Evolutionary conservation across 768 basidiomycete genomes (phyloP), one percentile per base, ranked within the genome.

Genomic region (Xerocomellus chrysenteron): DNA sequence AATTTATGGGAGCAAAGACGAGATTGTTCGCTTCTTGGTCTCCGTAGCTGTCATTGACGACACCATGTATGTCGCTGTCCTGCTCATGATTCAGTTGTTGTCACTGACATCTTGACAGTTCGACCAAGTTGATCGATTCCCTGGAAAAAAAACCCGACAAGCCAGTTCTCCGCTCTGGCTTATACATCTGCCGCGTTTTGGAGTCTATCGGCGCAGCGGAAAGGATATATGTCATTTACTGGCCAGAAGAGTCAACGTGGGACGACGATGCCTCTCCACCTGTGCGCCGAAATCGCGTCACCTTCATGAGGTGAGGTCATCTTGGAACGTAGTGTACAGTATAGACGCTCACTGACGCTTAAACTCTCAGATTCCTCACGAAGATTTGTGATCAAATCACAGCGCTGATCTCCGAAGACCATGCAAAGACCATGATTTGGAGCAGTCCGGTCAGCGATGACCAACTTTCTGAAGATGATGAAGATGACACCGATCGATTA

Each of bases 221-320:
- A 32, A 61, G 65, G n/a, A 54, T 79, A 6, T 82, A 79, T 55
- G 75, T 82, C 8, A 63, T 85, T 4, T 87, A 82, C 57, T 86
- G 85, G 85, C 85, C 85, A 0, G 82, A 87, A 58, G 77, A 82
- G 14, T 72, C 70, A 0, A 84, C 84, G 0, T 86, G 84, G 85
- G 64, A 79, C 37, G 82, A 85, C 57, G 66, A 73, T 35, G 78
- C 82, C 1, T 58, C 74, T 16, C 74, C 79, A 0, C 72, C 81
- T 6, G 76, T 82, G 9, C 65, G 73, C 17, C 74, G 78, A 3
- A 86, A 84, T 63, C 74, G 85, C 9, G 72, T 80, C 3, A 82
- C 84, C 0, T 86, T 86, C 65, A 84, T n/a, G n/a, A n/a, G n/a
- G n/a, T 86, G 80, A 70, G 63, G 35, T 24, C 43, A 16, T 28